Evolutionary conservation across 1,139 yeast species (phyloP), one percentile per base, ranked within the genome.

Genomic region (Williopsis jadinii): DNA sequence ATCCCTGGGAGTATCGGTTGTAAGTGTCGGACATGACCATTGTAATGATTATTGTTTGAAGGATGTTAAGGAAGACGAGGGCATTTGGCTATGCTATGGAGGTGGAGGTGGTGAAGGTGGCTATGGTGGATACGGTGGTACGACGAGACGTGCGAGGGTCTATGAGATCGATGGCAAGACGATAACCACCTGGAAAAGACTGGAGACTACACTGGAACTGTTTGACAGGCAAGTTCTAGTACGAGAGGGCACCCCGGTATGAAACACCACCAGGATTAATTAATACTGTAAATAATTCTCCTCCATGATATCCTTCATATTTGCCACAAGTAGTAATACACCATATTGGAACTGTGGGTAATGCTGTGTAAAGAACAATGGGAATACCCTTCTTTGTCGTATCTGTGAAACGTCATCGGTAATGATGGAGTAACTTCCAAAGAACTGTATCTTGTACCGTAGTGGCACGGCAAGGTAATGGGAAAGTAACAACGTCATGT

Each of bases 51-150:
- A 75, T 59, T 92, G 98, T 61, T 63, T 84, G 35, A 63, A 68
- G 41, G 82, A 80, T 48, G 50, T 60, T 8, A 44, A 54, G 40
- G 44, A 41, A 3, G 26, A 32, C 15, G 15, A 10, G 11, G 26
- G 60, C 54, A 64, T 86, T 30, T 86, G 95, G 95, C 65, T 90
- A 34, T 92, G 98, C 56, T 87, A 85, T 55, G 97, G 95, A 3
- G 98, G 98, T 33, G 95, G 83, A 1, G 71, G 75, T 2, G 98
- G 97, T 4, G 94, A 85, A 63, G 97, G 97, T 34, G 98, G 96
- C 0, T 88, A 88, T 56, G 95, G 83, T 5, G 96, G 96, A 0
- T 86, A 88, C 57, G 90, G 87, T 0, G 95, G 92, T 0, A 85
- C 83, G 39, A 67, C 82, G 11, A 73, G 98, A 52, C 71, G 97